These are phyloP conservation scores for Dalbergia cochinchinensis DNA, from an alignment of 306 rosid genomes.

Conservation along the genomic window DNA sequence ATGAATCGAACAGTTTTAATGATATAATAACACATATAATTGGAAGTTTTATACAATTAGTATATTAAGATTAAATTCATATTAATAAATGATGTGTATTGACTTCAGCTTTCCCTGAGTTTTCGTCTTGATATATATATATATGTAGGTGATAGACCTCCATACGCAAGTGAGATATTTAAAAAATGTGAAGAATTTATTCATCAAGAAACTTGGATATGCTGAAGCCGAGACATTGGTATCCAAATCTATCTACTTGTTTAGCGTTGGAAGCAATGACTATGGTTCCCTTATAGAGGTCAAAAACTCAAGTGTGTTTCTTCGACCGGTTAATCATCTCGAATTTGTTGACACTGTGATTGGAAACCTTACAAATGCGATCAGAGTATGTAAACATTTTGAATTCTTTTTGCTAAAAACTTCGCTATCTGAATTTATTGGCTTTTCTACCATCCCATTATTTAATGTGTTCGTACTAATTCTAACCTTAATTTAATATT, in stretches of 20 bases:
- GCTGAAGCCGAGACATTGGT: slow-evolving; percentile 45
- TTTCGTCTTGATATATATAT: background rate
- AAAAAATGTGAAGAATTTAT: slow-evolving; percentile 44
- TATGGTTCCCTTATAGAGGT: background rate
- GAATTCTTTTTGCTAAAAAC: background rate
- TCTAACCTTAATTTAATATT: background rate
- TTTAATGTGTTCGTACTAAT: background rate
- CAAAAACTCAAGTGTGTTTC: background rate
- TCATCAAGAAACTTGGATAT: slow-evolving; percentile 51
- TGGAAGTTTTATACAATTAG: background rate
- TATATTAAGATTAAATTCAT: too few relatives aligned
- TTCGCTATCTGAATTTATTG: background rate
- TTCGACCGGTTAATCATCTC: slow-evolving; percentile 11
- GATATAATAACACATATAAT: background rate
- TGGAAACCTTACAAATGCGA: slow-evolving; percentile 52
- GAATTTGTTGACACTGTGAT: slow-evolving; percentile 52
- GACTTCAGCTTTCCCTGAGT: background rate
- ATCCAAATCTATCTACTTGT: slow-evolving; percentile 59
- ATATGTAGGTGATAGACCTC: slow-evolving; percentile 52
- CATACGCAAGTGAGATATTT: slow-evolving; percentile 56
- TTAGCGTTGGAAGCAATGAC: slow-evolving; percentile 56
- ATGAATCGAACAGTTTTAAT: background rate
- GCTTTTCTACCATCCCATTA: background rate
- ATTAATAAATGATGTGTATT: background rate
- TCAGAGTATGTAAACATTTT: slow-evolving; percentile 35